A percentile compares a stretch with the other conserved stretches of the same genome.
Conservation (phyloP, 257 asterid species). For the Solanum rostratum region DNA sequence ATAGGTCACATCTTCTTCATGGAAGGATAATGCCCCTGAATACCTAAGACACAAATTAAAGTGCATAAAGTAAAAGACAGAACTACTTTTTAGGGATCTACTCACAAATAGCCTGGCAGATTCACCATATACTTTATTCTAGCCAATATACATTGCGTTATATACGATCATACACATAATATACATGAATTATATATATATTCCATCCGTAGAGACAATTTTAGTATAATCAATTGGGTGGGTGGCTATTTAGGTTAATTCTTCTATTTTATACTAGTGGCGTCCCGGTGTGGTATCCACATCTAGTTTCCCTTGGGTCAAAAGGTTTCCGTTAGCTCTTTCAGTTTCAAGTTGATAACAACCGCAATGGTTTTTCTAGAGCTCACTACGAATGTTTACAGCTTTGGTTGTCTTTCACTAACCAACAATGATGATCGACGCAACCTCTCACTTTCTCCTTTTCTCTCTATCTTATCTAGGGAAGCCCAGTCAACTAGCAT, state of each 20-base stretch:
- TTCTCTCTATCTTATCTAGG: neutral
- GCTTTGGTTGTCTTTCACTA: neutral
- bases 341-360: neutral
- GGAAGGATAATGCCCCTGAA: neutral
- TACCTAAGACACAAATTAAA: neutral
- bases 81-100: neutral
- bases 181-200: too few species aligned
- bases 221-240: neutral
- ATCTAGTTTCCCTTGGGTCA: neutral
- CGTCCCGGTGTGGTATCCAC: neutral
- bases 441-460: neutral
- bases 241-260: neutral
- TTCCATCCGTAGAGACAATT: too few species aligned
- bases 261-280: neutral
- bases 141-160: neutral
- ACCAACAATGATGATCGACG: neutral
- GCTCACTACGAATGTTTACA: neutral
- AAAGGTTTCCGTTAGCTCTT: neutral
- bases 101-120: neutral
- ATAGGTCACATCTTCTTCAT: neutral
- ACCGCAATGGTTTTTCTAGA: neutral
- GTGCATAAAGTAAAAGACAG: neutral
- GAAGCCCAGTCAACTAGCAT: neutral
- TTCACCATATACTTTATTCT: neutral
- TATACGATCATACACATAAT: neutral